These are phyloP conservation scores for Galerina marginata DNA, from an alignment of 768 basidiomycete genomes.

Conservation along the genomic window DNA sequence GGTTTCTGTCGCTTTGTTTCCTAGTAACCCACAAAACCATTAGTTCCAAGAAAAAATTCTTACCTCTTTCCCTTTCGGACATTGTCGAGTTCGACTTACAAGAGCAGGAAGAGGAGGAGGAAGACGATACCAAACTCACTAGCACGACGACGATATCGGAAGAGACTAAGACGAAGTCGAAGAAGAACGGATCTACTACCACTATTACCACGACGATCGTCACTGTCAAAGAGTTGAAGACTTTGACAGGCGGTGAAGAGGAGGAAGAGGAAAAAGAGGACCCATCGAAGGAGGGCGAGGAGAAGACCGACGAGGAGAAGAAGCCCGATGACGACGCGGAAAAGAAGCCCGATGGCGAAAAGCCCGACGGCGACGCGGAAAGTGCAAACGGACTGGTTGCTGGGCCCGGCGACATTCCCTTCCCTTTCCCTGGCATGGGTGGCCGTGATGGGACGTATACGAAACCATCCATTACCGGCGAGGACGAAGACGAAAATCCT, in stretches of 20 bases:
- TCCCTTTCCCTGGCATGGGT: neutral
- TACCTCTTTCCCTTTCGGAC: neutral
- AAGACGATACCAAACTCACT: neutral
- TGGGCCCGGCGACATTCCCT: slow-evolving; percentile 13
- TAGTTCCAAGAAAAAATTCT: slow-evolving; percentile 1
- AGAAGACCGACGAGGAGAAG: slow-evolving; percentile 21
- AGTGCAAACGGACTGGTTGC: slow-evolving; percentile 28
- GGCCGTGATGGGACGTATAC: neutral
- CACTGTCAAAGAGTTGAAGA: neutral
- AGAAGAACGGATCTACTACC: no score
- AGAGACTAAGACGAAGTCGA: no score
- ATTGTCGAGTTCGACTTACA: neutral
- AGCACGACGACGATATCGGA: neutral
- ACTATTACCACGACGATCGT: slow-evolving; percentile 2
- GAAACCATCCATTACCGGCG: slow-evolving; percentile 8
- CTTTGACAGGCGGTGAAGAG: neutral
- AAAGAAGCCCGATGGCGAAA: slow-evolving; percentile 27
- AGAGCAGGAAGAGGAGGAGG: neutral
- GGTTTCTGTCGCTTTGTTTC: neutral
- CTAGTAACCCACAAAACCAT: neutral
- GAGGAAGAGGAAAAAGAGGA: neutral
- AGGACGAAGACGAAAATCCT: slow-evolving; percentile 25
- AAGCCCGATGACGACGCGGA: slow-evolving; percentile 39
- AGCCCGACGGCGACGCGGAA: slow-evolving; percentile 23
- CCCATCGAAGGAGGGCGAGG: slow-evolving; percentile 33